Base-by-base conservation (phyloP, 192 early-diverging fungal species). In the Umbelopsis ramanniana region DNA sequence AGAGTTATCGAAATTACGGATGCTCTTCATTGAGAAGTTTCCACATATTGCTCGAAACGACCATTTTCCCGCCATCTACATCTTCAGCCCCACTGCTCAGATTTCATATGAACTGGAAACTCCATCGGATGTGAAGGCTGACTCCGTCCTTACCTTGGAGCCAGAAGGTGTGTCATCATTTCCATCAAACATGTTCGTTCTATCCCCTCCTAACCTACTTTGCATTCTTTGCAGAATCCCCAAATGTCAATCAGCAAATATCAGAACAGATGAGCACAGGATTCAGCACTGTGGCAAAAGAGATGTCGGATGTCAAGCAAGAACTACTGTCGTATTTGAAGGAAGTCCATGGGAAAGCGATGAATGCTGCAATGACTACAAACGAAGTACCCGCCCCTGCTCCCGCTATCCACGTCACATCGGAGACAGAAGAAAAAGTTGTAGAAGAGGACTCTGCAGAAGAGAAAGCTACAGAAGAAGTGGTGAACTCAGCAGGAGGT, bases 1-100 rank as follows among this genome's bases (percentile, higher is more conserved):
- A 10, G 83, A 83, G 24, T 79, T 83, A 37, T 79, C 82, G 6
- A 71, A 72, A 0, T 70, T 92, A 29, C 69, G 83, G 53, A 86
- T 88, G 74, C 53, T 92, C 50, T 92, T 92, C 73, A 87, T 88
- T 54, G 88, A 89, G 54, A 87, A 88, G 69, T 92, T 89, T 70
- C 81, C 82, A 52, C 83, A 77, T 52, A 84, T 83, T 52, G 76
- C 87, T 52, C 86, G 83, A 7, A 81, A 87, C 38, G 78, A 87
- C 9, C 77, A 83, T 24, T 75, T 87, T 52, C 86, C 85, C 0
- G 77, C 80, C 26, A 85, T 92, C 6, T 89, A 90, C 43, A 83
- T 92, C 26, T 84, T 80, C 46, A 87, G 90, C 52, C 73, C 82
- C 0, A 68, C 76, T 8, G 63, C 77, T 3, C 73, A 81, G 17